Evolutionary conservation across 1,284 basidiomycete species (phyloP).

Genomic region (Ustilago curta): DNA sequence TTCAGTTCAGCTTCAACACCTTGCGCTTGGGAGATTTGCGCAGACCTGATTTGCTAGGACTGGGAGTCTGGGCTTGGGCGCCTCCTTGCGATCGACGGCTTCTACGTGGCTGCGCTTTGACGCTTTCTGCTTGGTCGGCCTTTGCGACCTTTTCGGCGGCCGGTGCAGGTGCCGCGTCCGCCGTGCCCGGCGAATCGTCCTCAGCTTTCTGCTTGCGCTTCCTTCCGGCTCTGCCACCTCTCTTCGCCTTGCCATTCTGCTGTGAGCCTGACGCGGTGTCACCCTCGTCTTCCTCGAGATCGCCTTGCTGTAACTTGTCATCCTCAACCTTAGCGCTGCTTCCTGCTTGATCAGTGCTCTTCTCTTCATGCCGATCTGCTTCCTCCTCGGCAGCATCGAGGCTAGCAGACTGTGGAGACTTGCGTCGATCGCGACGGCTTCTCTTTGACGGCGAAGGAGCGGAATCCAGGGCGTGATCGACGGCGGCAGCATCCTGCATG

Average conservation of each 20-base stretch:
- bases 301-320: constrained; percentile 2
- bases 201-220: constrained; percentile 24
- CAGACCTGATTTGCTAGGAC: constrained; percentile 23
- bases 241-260: constrained; percentile 3
- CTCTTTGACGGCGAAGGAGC: constrained; percentile 9
- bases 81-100: constrained; percentile 35
- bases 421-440: constrained; percentile 17
- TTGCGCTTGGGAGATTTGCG: constrained; percentile 41
- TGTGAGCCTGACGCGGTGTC: neutral
- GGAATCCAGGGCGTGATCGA: constrained; percentile 8
- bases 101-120: constrained; percentile 26
- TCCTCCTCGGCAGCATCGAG: constrained; percentile 1
- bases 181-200: constrained; percentile 7
- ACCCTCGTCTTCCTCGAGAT: constrained; percentile 1
- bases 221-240: constrained; percentile 12
- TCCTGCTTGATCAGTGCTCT: constrained; percentile 3
- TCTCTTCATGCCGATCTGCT: neutral
- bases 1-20: constrained; percentile 37
- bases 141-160: constrained; percentile 9
- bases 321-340: constrained; percentile 7
- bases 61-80: constrained; percentile 12
- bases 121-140: constrained; percentile 8
- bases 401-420: constrained; percentile 10
- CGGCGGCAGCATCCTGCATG: constrained; percentile 17
- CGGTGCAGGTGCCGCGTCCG: neutral